Percentiles rank a stretch among this genome's conserved stretches.
Conservation (phyloP, 148 eudicot genomes). For the Talinum fruticosum region DNA sequence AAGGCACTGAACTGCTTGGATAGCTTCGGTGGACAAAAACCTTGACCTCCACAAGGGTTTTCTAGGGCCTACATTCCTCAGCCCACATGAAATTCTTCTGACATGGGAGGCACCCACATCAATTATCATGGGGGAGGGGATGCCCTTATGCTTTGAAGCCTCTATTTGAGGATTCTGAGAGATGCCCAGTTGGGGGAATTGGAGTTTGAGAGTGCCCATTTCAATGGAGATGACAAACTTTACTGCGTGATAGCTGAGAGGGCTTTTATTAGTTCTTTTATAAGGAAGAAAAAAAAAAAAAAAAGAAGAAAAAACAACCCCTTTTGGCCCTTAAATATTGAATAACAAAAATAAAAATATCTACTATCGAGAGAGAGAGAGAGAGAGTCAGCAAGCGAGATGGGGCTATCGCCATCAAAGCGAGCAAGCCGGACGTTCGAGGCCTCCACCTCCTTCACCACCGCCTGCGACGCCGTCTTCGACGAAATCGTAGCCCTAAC, state of each 20-base stretch:
- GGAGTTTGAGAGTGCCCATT: slow-evolving; percentile 37
- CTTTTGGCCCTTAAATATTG: no score
- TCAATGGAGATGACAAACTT: not conserved
- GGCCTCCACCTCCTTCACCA: slow-evolving; percentile 50
- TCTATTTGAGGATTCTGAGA: slow-evolving; percentile 21
- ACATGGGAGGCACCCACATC: slow-evolving; percentile 8
- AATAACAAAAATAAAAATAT: no score
- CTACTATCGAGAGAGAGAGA: no score
- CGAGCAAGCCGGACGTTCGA: slow-evolving; percentile 38
- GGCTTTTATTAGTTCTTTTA: not conserved
- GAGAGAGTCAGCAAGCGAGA: slow-evolving; percentile 12
- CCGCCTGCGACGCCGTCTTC: slow-evolving; percentile 58
- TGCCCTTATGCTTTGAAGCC: not conserved
- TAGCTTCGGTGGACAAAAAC: slow-evolving; percentile 55
- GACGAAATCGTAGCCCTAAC: slow-evolving; percentile 37
- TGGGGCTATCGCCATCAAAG: slow-evolving; percentile 72
- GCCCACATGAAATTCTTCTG: slow-evolving; percentile 36
- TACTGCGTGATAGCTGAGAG: not conserved
- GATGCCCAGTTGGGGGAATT: slow-evolving; percentile 23
- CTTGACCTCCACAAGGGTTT: slow-evolving; percentile 60
- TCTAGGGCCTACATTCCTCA: slow-evolving; percentile 45
- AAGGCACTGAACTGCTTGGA: slow-evolving; percentile 61
- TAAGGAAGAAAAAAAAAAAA: no score
- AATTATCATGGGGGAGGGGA: not conserved
- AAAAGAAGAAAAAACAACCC: no score